Base-by-base conservation (phyloP, 2,329 filamentous ascomycete species). In the Microsporum canis region DNA sequence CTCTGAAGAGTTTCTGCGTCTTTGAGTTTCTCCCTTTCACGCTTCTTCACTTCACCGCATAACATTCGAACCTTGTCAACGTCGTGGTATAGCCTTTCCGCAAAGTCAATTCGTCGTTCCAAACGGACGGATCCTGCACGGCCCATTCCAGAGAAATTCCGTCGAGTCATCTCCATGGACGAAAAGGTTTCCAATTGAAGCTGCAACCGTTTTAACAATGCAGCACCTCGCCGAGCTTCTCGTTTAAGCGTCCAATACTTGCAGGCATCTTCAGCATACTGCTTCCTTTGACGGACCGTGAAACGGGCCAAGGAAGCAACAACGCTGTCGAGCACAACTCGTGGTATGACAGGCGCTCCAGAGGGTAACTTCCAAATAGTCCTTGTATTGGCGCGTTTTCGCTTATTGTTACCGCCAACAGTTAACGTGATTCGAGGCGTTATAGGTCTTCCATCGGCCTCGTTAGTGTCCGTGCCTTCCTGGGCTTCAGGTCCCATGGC, bases 191-290 rank as follows among this genome's bases (percentile, higher is more conserved):
- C 92, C 81, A 96, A 88, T 73, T 96, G 91, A 61, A 97, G 77
- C 72, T 99, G 94, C 23, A 99, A 80, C 39, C 94, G 85, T 76
- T 97, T 97, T 63, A 99, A 81, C 60, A 99, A 79, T 3, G 94
- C 90, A 34, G 94, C 94, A 55, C 94, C 94, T 62, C 94, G 83
- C 38, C 94, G 85, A 64, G 92, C 89, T 73, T 99, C 94, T 61
- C 94, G 85, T 77, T 99, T 99, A 65, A 99, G 75, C 0, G 94
- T 97, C 94, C 94, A 99, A 75, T 97, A 99, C 67, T 90, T 91
- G 76, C 92, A 97, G 1, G 89, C 89, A 73, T 96, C 92, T 61
- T 90, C 87, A 1, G 95, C 86, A 72, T 90, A 99, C 63, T 96
- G 91, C 71, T 95, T 96, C 59, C 91, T 85, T 71, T 94, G 95